Evolutionary conservation across 192 early-diverging fungal species (phyloP).

Genomic region (Rhizoclosmatium globosum): DNA sequence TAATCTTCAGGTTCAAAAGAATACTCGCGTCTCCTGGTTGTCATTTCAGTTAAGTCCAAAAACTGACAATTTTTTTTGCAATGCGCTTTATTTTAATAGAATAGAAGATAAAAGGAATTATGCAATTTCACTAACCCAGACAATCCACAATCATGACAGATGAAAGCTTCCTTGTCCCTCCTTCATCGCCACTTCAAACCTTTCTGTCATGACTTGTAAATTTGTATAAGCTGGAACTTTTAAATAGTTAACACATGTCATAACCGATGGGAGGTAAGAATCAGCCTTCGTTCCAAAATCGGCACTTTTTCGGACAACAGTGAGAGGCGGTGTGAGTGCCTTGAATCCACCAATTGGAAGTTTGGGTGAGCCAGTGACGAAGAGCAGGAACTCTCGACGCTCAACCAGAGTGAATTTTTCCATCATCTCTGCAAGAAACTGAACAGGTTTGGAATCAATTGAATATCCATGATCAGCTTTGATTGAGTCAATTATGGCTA

Average conservation of each 20-base stretch:
- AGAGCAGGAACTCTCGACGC: conserved; percentile 81
- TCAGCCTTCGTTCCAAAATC: conserved; percentile 60
- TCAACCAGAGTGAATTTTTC: conserved; percentile 65
- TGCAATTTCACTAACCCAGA: background rate
- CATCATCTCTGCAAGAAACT: conserved; percentile 74
- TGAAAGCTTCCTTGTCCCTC: conserved; percentile 85
- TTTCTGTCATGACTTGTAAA: conserved; percentile 66
- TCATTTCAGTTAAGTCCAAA: background rate
- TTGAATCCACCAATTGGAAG: conserved; percentile 93
- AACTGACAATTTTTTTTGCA: conserved; percentile 11
- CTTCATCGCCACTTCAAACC: conserved; percentile 74
- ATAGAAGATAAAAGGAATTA: background rate
- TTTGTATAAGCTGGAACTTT: conserved; percentile 88
- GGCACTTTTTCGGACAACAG: conserved; percentile 83
- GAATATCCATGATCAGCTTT: conserved; percentile 89
- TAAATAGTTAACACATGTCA: conserved; percentile 96
- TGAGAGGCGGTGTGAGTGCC: conserved; percentile 80
- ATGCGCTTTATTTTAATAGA: no score
- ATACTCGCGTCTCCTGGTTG: conserved; percentile 2
- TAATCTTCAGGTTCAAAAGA: background rate
- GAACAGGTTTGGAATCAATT: conserved; percentile 71
- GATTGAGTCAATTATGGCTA: conserved; percentile 69
- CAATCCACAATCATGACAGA: conserved; percentile 45
- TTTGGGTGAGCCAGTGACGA: conserved; percentile 89
- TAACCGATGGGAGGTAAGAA: conserved; percentile 89